phyloP scores from a whole-genome alignment of 345 rosid genomes.

The Eucalyptus decipiens region DNA sequence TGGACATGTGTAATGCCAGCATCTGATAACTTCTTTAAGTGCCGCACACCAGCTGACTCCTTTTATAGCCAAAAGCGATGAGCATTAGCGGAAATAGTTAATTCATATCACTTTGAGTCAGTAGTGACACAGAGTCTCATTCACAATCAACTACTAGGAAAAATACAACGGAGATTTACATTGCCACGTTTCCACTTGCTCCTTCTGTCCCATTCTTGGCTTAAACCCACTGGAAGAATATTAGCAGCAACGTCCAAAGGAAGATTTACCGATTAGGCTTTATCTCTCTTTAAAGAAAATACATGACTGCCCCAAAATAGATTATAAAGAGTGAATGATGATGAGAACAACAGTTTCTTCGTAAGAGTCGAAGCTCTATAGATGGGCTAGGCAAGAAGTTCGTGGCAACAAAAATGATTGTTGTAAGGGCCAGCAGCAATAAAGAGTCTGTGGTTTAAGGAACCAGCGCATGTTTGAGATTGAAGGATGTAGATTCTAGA shows the following conservation, averaged over 20 bases:
- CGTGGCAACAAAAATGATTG: not conserved
- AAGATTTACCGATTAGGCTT: not conserved
- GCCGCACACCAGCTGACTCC: slow-evolving; percentile 76
- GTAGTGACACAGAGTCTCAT: not conserved
- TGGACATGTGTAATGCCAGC: slow-evolving; percentile 93
- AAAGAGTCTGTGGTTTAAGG: not conserved
- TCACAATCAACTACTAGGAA: not conserved
- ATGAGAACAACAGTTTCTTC: not conserved
- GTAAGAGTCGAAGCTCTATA: not conserved
- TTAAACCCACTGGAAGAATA: not conserved
- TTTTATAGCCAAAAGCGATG: slow-evolving; percentile 1
- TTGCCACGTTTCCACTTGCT: not conserved
- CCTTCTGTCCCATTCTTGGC: not conserved
- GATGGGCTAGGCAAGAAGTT: not conserved
- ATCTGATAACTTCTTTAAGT: slow-evolving; percentile 64
- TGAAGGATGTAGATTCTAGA: not conserved
- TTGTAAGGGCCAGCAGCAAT: not conserved
- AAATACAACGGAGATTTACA: not conserved
- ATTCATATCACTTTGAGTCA: not conserved
- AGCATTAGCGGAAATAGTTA: not conserved
- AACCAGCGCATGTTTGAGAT: not conserved
- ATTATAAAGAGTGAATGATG: not conserved
- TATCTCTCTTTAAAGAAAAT: not conserved
- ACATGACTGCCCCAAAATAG: not conserved
- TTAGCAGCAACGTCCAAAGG: not conserved